Evolutionary conservation across 129 eudicot species (phyloP), one percentile per base, ranked within the genome.

Genomic region (Pulicaria dysenterica): DNA sequence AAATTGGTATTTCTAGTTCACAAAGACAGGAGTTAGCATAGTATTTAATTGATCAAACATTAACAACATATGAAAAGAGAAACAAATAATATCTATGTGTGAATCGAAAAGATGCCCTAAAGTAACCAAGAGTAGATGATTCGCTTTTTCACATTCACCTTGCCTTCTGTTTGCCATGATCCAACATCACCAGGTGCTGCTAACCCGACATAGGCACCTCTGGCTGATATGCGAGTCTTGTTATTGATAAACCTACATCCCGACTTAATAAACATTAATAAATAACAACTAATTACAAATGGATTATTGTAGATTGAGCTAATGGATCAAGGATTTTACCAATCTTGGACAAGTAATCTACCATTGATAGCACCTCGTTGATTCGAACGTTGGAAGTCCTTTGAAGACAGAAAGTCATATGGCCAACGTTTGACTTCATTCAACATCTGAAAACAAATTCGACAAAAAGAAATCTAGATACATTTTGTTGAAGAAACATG

Each of bases 111-210:
- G 31, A 24, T 1, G 31, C 31, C 31, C 31, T 24, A 24, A 24
- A 24, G 31, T 24, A 24, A 24, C 31, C 31, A 24, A 24, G 31
- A 24, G 31, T 24, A 24, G 43, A 37, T 8, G 2, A 62, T 14
- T 10, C 8, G 10, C 1, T 7, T 50, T 38, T 12, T 6, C 4
- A 15, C 54, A 13, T 2, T 79, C 58, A 87, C 97, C 94, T 88
- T 92, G 85, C 85, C 68, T 86, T 92, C 96, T 77, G 80, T 83
- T 81, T 92, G 97, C 87, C 92, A 89, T 45, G 97, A 88, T 65
- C 96, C 96, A 40, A 56, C 64, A 5, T 84, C 91, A 61, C 97
- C 97, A 2, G 94, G 94, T 50, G 85, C 80, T 44, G 96, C 96
- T 64, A 94, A 78, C 42, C 99, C 99, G 2, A 88, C 73, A 38